These are phyloP conservation scores for Eimeria acervulina DNA, from an alignment of 169 alveolate species.

Conservation along the genomic window DNA sequence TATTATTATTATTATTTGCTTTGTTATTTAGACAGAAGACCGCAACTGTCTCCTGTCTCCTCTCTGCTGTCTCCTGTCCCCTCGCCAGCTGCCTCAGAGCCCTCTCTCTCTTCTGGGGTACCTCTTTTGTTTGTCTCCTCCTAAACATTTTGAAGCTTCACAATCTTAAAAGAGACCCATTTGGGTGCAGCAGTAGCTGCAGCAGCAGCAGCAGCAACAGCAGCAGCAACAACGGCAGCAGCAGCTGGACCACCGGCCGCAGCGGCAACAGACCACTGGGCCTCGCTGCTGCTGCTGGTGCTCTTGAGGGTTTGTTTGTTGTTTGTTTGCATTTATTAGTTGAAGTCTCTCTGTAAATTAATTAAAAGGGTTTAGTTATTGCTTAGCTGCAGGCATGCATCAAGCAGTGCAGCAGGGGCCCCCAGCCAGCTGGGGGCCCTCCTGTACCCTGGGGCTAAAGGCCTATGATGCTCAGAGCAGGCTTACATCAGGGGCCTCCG, in stretches of 20 bases:
- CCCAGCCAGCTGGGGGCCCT: slow-evolving; percentile 73
- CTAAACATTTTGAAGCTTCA: neutral
- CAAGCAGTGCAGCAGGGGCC: slow-evolving; percentile 22
- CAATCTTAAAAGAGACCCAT: neutral
- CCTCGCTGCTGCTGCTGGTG: neutral
- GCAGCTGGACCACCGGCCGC: slow-evolving; percentile 42
- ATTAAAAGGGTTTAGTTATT: neutral
- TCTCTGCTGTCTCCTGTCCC: slow-evolving; percentile 16
- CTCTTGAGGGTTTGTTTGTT: neutral
- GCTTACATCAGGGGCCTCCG: slow-evolving; percentile 14
- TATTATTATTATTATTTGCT: neutral
- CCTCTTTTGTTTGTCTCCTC: neutral
- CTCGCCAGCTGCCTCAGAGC: neutral
- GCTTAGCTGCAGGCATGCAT: neutral
- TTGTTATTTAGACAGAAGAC: neutral
- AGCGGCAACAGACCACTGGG: slow-evolving; percentile 35
- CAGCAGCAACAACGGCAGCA: neutral
- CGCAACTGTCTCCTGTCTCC: neutral
- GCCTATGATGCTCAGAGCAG: neutral
- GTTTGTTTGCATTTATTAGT: neutral
- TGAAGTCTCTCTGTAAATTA: neutral
- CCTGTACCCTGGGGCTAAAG: neutral
- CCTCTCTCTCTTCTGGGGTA: neutral
- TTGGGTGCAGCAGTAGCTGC: neutral
- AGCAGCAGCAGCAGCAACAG: neutral